phyloP scores from a whole-genome alignment of 2,329 filamentous ascomycete species.

The Calonectria hongkongensis region DNA sequence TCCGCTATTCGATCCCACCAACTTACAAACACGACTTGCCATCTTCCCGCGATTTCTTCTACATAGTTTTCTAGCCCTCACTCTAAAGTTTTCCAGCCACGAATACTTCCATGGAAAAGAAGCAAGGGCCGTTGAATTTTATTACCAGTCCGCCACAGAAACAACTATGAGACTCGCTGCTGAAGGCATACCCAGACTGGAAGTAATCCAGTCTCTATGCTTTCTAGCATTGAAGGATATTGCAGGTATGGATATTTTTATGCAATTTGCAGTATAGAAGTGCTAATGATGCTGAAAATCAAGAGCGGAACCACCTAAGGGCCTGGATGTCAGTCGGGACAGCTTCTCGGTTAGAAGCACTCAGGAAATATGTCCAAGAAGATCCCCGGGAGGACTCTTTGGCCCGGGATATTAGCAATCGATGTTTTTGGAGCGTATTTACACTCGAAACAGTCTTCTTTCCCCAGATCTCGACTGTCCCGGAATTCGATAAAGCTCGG shows the following conservation, averaged over 20 bases:
- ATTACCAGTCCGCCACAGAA: slow-evolving; percentile 3
- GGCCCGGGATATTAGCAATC: not conserved
- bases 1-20: not conserved
- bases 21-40: not conserved
- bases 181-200: slow-evolving; percentile 8
- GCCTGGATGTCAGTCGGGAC: slow-evolving; percentile 12
- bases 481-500: slow-evolving; percentile 7
- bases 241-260: not conserved
- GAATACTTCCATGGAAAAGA: slow-evolving; percentile 9
- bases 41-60: slow-evolving; percentile 16
- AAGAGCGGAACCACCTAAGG: slow-evolving; percentile 7
- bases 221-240: slow-evolving; percentile 11
- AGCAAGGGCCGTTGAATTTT: not conserved
- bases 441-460: slow-evolving; percentile 12
- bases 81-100: slow-evolving; percentile 3
- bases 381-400: not conserved
- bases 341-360: slow-evolving; percentile 15
- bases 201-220: slow-evolving; percentile 11
- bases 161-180: slow-evolving; percentile 12
- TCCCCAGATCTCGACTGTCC: slow-evolving; percentile 3
- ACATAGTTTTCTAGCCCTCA: slow-evolving; percentile 3
- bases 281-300: not conserved
- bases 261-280: too few species aligned
- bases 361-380: slow-evolving; percentile 9
- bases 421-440: slow-evolving; percentile 18